Evolutionary conservation across 495 filamentous ascomycete species (phyloP), one percentile per base, ranked within the genome.

Genomic region (Venustampulla echinocandica): DNA sequence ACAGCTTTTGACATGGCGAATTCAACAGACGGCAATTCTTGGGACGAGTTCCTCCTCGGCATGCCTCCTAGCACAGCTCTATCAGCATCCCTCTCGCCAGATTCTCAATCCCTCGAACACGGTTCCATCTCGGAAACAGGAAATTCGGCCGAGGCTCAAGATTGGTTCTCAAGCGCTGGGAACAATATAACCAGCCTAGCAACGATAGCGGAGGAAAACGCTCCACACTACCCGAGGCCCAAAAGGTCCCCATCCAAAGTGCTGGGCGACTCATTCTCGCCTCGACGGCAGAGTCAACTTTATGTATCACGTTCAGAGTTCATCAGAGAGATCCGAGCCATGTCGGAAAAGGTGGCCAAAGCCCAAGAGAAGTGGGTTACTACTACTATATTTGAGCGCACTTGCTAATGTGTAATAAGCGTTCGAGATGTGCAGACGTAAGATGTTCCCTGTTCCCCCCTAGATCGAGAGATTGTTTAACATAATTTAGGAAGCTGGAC

Each of bases 371-470:
- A 10, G 37, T 21, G 14, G 14, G 37, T 40, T 23, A 21, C 22
- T 13, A 21, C 37, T 14, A 10, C 22, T 10, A 20, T 21, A 40
- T 40, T 40, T 40, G 9, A 35, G 33, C 15, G 22, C 18, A 40
- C 20, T 23, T 5, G 14, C 37, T 40, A 40, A 40, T 40, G 19
- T 40, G 22, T 40, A 4, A 40, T 9, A 40, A 23, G 37, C 20
- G n/a, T 40, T 40, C 37, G 20, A 20, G 37, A 40, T 40, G 13
- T 40, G 22, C 37, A 17, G 22, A 40, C 15, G 37, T 40, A 40
- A 20, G 15, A 40, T 40, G 13, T 40, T 23, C 17, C 17, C 6
- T 40, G n/a, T n/a, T n/a, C n/a, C n/a, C n/a, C n/a, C 15, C 37
- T 17, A 7, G 20, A 23, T 23, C 22, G 18, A 23, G 17, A 19